Evolutionary conservation across 768 basidiomycete genomes (phyloP).

Genomic region (Steccherinum ochraceum): DNA sequence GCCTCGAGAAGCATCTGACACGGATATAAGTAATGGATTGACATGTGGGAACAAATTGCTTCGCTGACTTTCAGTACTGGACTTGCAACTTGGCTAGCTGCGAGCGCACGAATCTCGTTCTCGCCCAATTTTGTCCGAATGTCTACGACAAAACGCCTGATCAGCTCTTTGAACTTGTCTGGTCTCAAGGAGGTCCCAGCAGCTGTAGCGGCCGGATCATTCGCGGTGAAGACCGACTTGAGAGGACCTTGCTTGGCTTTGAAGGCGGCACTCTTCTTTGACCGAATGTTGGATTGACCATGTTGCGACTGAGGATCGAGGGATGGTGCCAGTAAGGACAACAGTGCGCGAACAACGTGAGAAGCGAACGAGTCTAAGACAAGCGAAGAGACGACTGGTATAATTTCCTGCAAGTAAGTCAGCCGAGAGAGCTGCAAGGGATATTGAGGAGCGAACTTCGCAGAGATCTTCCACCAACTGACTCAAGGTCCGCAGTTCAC

Average conservation of each 20-base stretch:
- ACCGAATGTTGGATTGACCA: constrained; percentile 48
- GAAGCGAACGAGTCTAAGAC: constrained; percentile 87
- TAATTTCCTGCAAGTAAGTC: constrained; percentile 50
- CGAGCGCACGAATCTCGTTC: constrained; percentile 75
- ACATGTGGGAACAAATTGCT: not conserved
- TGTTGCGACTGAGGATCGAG: constrained; percentile 27
- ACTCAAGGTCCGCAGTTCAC: constrained; percentile 63
- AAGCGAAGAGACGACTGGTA: constrained; percentile 54
- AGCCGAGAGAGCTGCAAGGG: constrained; percentile 9
- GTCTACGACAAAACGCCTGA: constrained; percentile 39
- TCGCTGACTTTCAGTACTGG: constrained; percentile 62
- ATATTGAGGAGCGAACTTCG: constrained; percentile 38
- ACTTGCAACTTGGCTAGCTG: constrained; percentile 70
- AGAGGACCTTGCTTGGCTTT: constrained; percentile 76
- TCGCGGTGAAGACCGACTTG: constrained; percentile 65
- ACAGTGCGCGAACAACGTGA: constrained; percentile 78
- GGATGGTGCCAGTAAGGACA: constrained; percentile 68
- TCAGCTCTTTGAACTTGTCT: constrained; percentile 39
- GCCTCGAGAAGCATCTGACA: constrained; percentile 74
- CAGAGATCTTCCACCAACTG: constrained; percentile 58
- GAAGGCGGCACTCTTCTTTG: constrained; percentile 80
- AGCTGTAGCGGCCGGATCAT: constrained; percentile 17
- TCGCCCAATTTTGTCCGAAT: constrained; percentile 48
- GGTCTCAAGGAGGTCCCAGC: constrained; percentile 1
- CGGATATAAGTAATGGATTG: constrained; percentile 6